These are phyloP conservation scores for Lasiosphaeria hispida DNA, from an alignment of 495 filamentous ascomycete genomes.

Conservation along the genomic window DNA sequence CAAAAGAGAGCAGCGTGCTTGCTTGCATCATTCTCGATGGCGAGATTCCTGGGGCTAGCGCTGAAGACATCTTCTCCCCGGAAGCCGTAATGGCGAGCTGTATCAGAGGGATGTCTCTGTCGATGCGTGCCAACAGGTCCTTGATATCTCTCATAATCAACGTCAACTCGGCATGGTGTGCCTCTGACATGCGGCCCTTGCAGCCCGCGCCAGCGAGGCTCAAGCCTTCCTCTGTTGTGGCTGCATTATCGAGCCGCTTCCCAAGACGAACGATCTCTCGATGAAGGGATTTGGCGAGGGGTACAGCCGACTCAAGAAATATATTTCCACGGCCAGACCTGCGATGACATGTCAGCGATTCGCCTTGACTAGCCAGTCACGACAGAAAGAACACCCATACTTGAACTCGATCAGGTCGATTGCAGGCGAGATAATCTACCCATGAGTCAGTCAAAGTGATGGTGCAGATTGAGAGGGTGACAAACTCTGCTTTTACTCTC, in stretches of 20 bases:
- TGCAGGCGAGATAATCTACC: slow-evolving; percentile 85
- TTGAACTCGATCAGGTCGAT: slow-evolving; percentile 95
- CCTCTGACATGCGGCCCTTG: slow-evolving; percentile 26
- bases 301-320: slow-evolving; percentile 83
- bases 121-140: slow-evolving; percentile 71
- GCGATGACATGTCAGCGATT: slow-evolving; percentile 10
- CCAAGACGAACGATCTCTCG: slow-evolving; percentile 86
- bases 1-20: slow-evolving; percentile 85
- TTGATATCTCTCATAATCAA: slow-evolving; percentile 73
- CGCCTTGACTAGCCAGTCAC: too few species aligned
- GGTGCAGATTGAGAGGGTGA: slow-evolving; percentile 8
- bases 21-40: slow-evolving; percentile 90
- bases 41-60: slow-evolving; percentile 77
- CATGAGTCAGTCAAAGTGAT: not conserved
- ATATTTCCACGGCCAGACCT: slow-evolving; percentile 94
- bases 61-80: slow-evolving; percentile 78
- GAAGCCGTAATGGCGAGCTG: slow-evolving; percentile 95
- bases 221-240: slow-evolving; percentile 61
- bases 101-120: slow-evolving; percentile 90
- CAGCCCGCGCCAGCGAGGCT: slow-evolving; percentile 49
- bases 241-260: slow-evolving; percentile 67
- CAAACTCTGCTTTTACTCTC: slow-evolving; percentile 81
- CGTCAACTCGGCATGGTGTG: slow-evolving; percentile 59
- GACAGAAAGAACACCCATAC: slow-evolving; percentile 36
- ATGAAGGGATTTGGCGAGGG: slow-evolving; percentile 80